Evolutionary conservation across 768 basidiomycete species (phyloP).

Genomic region (Fomitopsis serialis): DNA sequence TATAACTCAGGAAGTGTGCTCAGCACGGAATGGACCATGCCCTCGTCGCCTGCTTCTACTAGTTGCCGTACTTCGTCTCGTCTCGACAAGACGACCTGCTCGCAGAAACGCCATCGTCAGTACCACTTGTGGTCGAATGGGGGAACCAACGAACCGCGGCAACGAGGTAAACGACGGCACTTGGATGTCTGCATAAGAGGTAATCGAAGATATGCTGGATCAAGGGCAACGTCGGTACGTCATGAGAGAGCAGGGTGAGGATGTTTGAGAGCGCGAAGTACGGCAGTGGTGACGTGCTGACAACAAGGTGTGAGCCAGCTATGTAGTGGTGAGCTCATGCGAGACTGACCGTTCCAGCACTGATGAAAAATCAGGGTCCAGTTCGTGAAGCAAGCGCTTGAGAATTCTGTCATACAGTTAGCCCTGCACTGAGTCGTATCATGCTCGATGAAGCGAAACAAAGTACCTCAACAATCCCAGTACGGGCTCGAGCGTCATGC

Average conservation of each 20-base stretch:
- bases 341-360: constrained; percentile 57
- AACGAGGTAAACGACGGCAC: constrained; percentile 76
- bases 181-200: constrained; percentile 76
- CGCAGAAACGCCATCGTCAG: background rate
- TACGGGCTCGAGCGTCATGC: constrained; percentile 75
- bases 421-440: background rate
- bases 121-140: background rate
- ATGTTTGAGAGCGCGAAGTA: constrained; percentile 90
- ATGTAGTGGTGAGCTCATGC: background rate
- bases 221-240: constrained; percentile 82
- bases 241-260: constrained; percentile 88
- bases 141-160: constrained; percentile 57
- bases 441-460: background rate
- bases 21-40: constrained; percentile 76
- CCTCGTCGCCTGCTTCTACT: constrained; percentile 67
- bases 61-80: constrained; percentile 62
- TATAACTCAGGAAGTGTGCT: constrained; percentile 56
- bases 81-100: constrained; percentile 69
- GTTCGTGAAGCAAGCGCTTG: constrained; percentile 64
- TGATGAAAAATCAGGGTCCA: constrained; percentile 65
- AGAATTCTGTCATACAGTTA: constrained; percentile 45
- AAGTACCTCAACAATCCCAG: constrained; percentile 70
- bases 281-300: constrained; percentile 71
- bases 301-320: background rate
- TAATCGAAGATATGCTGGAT: constrained; percentile 93